Evolutionary conservation across 768 basidiomycete species (phyloP).

Genomic region (Xerocomellus dryophilus): DNA sequence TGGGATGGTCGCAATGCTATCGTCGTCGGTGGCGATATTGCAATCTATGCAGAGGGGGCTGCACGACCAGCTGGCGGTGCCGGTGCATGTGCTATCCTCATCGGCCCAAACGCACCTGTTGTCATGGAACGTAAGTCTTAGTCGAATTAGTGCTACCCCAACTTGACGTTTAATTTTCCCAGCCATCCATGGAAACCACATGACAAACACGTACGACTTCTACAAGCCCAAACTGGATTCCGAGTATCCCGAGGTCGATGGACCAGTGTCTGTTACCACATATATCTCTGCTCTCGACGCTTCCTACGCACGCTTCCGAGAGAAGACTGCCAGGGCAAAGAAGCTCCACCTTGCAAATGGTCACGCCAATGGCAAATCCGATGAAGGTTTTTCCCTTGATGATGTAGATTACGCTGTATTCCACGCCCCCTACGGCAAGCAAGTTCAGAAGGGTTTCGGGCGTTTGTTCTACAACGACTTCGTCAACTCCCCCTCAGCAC

Average conservation of each 20-base stretch:
- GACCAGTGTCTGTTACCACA: slow-evolving; percentile 91
- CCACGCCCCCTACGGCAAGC: slow-evolving; percentile 98
- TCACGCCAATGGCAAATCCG: slow-evolving; percentile 32
- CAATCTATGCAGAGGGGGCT: slow-evolving; percentile 93
- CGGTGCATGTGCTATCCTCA: slow-evolving; percentile 90
- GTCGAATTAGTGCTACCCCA: neutral
- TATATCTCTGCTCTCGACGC: slow-evolving; percentile 93
- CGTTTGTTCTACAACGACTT: slow-evolving; percentile 93
- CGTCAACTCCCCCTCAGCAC: slow-evolving; percentile 65
- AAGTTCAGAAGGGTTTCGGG: slow-evolving; percentile 95
- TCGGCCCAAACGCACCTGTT: slow-evolving; percentile 94
- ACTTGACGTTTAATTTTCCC: slow-evolving; percentile 16
- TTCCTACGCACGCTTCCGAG: slow-evolving; percentile 80
- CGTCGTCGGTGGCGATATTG: slow-evolving; percentile 95
- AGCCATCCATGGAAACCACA: slow-evolving; percentile 96
- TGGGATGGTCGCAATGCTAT: slow-evolving; percentile 99
- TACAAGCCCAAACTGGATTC: slow-evolving; percentile 97
- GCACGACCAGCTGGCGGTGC: slow-evolving; percentile 97
- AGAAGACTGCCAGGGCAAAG: slow-evolving; percentile 69
- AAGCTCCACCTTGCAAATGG: slow-evolving; percentile 42
- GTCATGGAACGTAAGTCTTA: slow-evolving; percentile 84
- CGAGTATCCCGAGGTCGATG: slow-evolving; percentile 96
- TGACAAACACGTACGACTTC: slow-evolving; percentile 98
- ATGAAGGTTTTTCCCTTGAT: slow-evolving; percentile 62
- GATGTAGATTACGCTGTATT: slow-evolving; percentile 91